Evolutionary conservation across 768 basidiomycete species (phyloP), one percentile per base, ranked within the genome.

Genomic region (Lentinula raphanica): DNA sequence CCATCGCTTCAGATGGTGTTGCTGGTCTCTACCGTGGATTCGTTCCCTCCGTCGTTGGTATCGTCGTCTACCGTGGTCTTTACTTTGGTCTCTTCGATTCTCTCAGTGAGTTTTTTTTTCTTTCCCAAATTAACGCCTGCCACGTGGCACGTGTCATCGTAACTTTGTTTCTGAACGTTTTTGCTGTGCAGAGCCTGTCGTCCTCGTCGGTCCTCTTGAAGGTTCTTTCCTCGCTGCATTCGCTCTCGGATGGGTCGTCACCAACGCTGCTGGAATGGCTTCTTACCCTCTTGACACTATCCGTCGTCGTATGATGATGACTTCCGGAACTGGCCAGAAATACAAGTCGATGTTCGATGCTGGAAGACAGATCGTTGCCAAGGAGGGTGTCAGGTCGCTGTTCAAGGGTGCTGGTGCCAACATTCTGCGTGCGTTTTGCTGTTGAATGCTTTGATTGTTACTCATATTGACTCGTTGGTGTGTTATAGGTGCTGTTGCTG

Each of bases 221-320:
- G 89, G 88, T 50, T 87, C 84, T 58, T 90, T 91, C 84, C 67
- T 88, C 28, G 91, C 89, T 36, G 91, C 90, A 45, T 92, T 92
- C 82, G 62, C 76, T 40, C 86, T 91, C 65, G 90, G 90, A 63
- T 91, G 90, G 90, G 84, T 81, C 79, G 89, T 92, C 66, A 93
- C 91, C 59, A 89, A 86, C 66, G 87, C 84, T 78, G 90, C 90
- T 67, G 89, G 88, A 77, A 82, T 92, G 70, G 86, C 87, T 67
- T 88, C 90, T 21, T 86, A 86, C 65, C 86, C 85, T 62, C 76
- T 87, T 51, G 86, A 86, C 67, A 87, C 86, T 50, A 86, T 87
- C 54, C 82, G 90, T 79, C 88, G 91, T 80, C 86, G 91, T 62
- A 93, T 93, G 90, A 93, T 93, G 90, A 92, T 92, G 90, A 92